Evolutionary conservation across 805 yeast genomes (phyloP), one percentile per base, ranked within the genome.

Genomic region (Blastobotrys peoriensis): DNA sequence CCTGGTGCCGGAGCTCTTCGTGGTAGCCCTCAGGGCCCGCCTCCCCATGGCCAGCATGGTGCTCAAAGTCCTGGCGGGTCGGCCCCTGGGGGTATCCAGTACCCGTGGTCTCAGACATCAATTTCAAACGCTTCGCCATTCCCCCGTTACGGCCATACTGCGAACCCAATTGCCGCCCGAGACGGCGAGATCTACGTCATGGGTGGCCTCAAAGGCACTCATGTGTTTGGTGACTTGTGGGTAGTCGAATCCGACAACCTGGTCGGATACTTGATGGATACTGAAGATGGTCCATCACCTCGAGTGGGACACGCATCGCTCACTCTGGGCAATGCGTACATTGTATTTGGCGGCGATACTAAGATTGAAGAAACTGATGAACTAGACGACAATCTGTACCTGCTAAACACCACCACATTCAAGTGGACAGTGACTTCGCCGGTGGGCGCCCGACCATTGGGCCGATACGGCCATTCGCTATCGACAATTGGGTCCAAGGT

Each of bases 191-290:
- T 88, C 17, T 87, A 78, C 60, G 73, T 93, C 18, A 89, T 93
- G 86, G 98, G 99, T 35, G 99, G 99, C 5, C 70, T 93, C 40
- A 83, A 89, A 59, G 96, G 89, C 43, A 86, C 86, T 45, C 81
- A 91, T 16, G 96, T 91, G 4, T 86, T 84, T 63, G 96, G 96
- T 39, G 98, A 93, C 62, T 79, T 95, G 52, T 93, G 99, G 99
- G 80, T 83, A 47, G 71, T 91, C 46, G 76, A 76, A 50, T 81
- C 86, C 50, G 68, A 64, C 44, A 56, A 62, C 28, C 56, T 63
- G 37, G 58, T 67, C 59, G 53, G 73, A 41, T 83, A 70, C 56
- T 72, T 82, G 40, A 86, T 83, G 48, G 85, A 84, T 48, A 76
- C 78, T 41, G 86, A 82, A 49, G 80, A 84, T 41, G 78, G 86